A percentile compares a stretch with the other conserved stretches of the same genome.
Conservation (phyloP, 2,329 filamentous ascomycete genomes). For the Podosphaera aphanis region DNA sequence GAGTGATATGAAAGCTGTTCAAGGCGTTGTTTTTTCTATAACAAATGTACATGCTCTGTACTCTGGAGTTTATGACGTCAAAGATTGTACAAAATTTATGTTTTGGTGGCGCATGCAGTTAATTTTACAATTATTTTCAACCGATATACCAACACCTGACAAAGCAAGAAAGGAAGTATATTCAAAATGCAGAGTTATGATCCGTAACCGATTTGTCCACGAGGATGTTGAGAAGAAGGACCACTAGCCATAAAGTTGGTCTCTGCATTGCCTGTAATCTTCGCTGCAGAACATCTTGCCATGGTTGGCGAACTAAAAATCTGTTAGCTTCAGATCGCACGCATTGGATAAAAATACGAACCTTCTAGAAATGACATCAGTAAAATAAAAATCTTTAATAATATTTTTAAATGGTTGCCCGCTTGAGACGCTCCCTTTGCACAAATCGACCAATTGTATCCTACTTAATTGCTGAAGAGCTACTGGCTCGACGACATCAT, state of each 20-base stretch:
- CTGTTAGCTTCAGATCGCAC: constrained; percentile 2
- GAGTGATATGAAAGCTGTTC: not conserved
- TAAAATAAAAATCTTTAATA: constrained; percentile 96
- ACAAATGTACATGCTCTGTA: not conserved
- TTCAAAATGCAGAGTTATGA: constrained; percentile 4
- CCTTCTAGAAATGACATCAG: constrained; percentile 90
- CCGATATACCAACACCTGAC: not conserved
- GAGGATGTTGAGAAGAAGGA: constrained; percentile 17
- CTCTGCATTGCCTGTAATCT: constrained; percentile 56
- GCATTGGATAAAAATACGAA: constrained; percentile 22
- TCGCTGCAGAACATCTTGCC: constrained; percentile 88
- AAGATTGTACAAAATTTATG: not conserved
- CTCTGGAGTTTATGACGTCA: not conserved
- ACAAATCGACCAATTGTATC: constrained; percentile 86
- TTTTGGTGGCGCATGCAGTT: not conserved
- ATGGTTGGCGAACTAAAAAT: constrained; percentile 69
- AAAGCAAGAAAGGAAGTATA: not conserved
- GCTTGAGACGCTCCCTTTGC: constrained; percentile 60
- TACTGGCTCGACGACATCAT: constrained; percentile 74
- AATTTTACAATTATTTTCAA: not conserved
- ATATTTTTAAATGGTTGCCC: constrained; percentile 58
- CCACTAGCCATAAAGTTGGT: constrained; percentile 62
- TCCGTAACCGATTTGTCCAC: constrained; percentile 15
- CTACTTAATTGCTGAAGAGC: constrained; percentile 57
- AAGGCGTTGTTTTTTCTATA: not conserved